Evolutionary conservation across 352 stramenopile species (phyloP), one percentile per base, ranked within the genome.

Genomic region (Globisporangium heterothallicum): DNA sequence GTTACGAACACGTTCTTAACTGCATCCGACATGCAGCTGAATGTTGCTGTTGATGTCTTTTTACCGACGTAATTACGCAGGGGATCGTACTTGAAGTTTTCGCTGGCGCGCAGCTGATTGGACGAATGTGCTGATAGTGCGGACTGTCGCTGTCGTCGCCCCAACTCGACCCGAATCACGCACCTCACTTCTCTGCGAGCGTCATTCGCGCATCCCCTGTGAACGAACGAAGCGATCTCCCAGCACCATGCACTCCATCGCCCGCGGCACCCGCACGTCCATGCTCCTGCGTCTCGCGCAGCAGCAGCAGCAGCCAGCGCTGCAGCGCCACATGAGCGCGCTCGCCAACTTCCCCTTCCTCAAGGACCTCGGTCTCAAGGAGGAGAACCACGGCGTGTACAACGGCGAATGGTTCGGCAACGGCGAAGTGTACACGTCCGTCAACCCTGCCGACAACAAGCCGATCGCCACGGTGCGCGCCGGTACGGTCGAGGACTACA

Each of bases 301-400:
- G 18, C 53, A 53, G 13, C 55, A 51, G 14, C 47, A 42, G 35
- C 53, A 32, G 25, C 53, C 26, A 12, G 16, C 14, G 18, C 32
- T 54, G 30, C 58, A 56, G 22, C 68, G 68, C 58, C 56, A 66
- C 32, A 65, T 76, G 60, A 82, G 68, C 55, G 73, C 66, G 18
- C 42, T 72, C 56, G 41, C 60, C 38, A 68, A 78, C 62, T 91
- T 82, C 53, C 81, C 84, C 25, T 92, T 93, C 59, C 72, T 94
- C 44, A 66, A 71, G 30, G 80, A 94, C 46, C 67, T 95, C 27
- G 86, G 84, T 6, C 72, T 95, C 22, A 64, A 77, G 56, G 78
- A 90, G 49, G 78, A 92, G 46, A 95, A 95, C 67, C 64, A 72
- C 51, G 86, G 86, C 42, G 84, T 94, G 34, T 95, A 90, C 69